phyloP scores from a whole-genome alignment of 257 asterid genomes.

The Vinca minor region DNA sequence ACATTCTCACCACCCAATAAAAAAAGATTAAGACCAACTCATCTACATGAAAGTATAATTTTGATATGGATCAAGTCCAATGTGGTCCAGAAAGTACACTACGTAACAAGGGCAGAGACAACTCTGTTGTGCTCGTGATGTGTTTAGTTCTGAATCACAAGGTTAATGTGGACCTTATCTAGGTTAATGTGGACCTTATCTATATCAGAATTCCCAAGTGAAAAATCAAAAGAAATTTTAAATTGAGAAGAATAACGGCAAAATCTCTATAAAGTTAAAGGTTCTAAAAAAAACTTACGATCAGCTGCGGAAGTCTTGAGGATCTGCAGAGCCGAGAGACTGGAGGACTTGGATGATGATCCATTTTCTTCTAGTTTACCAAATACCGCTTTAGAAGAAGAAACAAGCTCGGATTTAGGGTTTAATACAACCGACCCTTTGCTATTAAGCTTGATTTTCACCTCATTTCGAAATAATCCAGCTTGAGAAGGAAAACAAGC shows the following conservation, averaged over 20 bases:
- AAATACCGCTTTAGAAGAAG: slow-evolving; percentile 10
- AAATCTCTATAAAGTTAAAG: background rate
- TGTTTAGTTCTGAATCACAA: no score
- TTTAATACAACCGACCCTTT: slow-evolving; percentile 26
- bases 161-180: no score
- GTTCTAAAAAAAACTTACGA: slow-evolving; percentile 35
- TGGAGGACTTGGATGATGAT: slow-evolving; percentile 44
- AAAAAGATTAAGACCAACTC: background rate
- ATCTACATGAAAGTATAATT: background rate
- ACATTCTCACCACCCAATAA: no score
- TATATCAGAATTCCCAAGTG: no score
- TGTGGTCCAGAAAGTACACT: no score
- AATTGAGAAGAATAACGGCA: background rate
- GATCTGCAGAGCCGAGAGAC: slow-evolving; percentile 63
- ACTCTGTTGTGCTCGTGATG: no score
- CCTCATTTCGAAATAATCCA: slow-evolving; percentile 11
- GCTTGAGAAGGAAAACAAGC: slow-evolving; percentile 26
- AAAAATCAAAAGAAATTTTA: background rate
- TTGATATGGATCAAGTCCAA: no score
- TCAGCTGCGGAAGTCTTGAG: slow-evolving; percentile 69
- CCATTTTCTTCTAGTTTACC: slow-evolving; percentile 15
- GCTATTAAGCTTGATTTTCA: slow-evolving; percentile 24
- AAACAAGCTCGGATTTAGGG: slow-evolving; percentile 50
- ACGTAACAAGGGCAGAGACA: no score
- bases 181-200: no score